A percentile compares a stretch with the other conserved stretches of the same genome.
Conservation (phyloP, 805 yeast species). For the Myxozyma mucilagina region DNA sequence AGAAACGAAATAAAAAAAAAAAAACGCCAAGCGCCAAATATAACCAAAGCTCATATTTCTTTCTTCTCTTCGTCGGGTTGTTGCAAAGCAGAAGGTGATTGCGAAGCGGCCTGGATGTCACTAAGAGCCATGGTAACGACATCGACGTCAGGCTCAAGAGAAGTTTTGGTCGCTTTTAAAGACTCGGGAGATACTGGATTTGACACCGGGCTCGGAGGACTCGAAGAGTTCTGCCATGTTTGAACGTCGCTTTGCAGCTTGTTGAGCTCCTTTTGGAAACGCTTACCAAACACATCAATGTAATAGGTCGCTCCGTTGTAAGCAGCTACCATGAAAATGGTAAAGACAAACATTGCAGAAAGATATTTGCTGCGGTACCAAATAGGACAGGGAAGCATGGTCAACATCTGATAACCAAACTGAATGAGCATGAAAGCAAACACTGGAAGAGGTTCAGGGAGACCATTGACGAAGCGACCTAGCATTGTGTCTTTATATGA, state of each 20-base stretch:
- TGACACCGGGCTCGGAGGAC: constrained; percentile 23
- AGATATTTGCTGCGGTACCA: constrained; percentile 72
- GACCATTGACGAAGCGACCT: constrained; percentile 74
- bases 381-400: constrained; percentile 89
- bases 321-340: constrained; percentile 76
- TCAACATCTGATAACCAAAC: constrained; percentile 77
- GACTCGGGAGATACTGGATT: constrained; percentile 7
- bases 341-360: constrained; percentile 65
- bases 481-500: constrained; percentile 62
- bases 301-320: constrained; percentile 96
- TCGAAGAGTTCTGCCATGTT: constrained; percentile 38
- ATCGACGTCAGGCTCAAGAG: constrained; percentile 5
- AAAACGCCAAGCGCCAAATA: not conserved
- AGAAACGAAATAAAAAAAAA: not conserved
- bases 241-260: constrained; percentile 71
- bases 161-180: not conserved
- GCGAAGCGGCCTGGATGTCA: not conserved
- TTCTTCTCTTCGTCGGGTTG: not conserved
- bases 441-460: constrained; percentile 86
- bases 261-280: constrained; percentile 81
- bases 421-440: constrained; percentile 83
- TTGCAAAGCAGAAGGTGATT: not conserved
- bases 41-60: not conserved
- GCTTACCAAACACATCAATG: constrained; percentile 85
- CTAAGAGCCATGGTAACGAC: constrained; percentile 10